These are phyloP conservation scores for Umbelopsis ramanniana DNA, from an alignment of 192 early-diverging fungal species.

Conservation along the genomic window DNA sequence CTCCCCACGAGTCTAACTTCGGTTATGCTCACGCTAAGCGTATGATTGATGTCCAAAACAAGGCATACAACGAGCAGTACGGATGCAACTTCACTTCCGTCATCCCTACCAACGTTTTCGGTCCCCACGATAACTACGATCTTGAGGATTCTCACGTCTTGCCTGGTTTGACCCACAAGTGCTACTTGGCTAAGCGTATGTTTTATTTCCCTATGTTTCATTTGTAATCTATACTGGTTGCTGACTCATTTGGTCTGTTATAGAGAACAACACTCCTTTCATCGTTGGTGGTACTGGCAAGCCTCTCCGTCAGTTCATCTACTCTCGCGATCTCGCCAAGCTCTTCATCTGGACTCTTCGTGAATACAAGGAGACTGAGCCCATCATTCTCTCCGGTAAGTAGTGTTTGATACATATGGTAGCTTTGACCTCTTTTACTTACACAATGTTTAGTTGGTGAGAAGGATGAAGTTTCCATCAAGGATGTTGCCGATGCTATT, in stretches of 20 bases:
- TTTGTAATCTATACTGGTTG: neutral
- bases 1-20: constrained; percentile 81
- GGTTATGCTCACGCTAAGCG: constrained; percentile 85
- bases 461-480: constrained; percentile 78
- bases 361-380: constrained; percentile 79
- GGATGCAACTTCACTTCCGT: constrained; percentile 80
- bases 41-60: constrained; percentile 83
- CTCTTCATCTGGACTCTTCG: constrained; percentile 82
- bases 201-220: neutral
- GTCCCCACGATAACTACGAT: constrained; percentile 80
- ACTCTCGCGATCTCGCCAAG: constrained; percentile 78
- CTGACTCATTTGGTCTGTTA: neutral
- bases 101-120: constrained; percentile 85
- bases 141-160: constrained; percentile 82
- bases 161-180: constrained; percentile 82
- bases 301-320: constrained; percentile 85
- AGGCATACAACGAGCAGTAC: constrained; percentile 80
- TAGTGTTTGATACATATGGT: neutral
- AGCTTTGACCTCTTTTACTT: neutral
- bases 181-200: constrained; percentile 77
- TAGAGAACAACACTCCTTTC: constrained; percentile 75
- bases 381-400: constrained; percentile 81
- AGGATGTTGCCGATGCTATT: constrained; percentile 76
- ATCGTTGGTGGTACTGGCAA: constrained; percentile 74
- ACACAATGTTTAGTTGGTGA: constrained; percentile 60